Evolutionary conservation across 169 alveolate genomes (phyloP).

Genomic region (Eimeria necatrix): DNA sequence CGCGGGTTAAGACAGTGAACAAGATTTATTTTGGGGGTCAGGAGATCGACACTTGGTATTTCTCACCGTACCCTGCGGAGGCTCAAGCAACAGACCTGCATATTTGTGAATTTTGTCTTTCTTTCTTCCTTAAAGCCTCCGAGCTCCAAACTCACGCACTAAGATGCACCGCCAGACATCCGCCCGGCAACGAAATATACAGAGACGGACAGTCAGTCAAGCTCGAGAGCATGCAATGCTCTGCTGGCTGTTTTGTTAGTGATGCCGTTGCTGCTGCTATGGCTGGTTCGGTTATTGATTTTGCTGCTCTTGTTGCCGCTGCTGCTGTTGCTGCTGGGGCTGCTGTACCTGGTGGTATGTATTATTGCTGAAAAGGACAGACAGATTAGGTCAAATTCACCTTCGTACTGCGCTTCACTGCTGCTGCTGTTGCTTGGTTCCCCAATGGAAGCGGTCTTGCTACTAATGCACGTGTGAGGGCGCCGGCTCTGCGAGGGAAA

Average conservation of each 20-base stretch:
- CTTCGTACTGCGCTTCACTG: neutral
- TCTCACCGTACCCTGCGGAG: conserved; percentile 98
- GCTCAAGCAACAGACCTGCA: conserved; percentile 95
- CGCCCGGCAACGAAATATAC: conserved; percentile 99
- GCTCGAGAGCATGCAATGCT: neutral
- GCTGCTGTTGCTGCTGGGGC: neutral
- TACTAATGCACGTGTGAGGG: neutral
- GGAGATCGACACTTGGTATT: conserved; percentile 97
- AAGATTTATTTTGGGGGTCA: conserved; percentile 95
- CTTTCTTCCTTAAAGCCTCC: conserved; percentile 88
- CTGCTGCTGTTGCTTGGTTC: neutral
- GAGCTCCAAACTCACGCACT: conserved; percentile 94
- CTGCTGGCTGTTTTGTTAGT: neutral
- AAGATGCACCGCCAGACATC: conserved; percentile 94
- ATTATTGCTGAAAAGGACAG: no score
- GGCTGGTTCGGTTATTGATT: no score
- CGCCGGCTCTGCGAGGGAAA: neutral
- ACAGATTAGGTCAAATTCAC: no score
- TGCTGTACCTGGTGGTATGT: neutral
- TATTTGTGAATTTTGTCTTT: conserved; percentile 97
- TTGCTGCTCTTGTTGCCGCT: neutral
- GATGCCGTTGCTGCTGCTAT: conserved; percentile 91
- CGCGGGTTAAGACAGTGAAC: conserved; percentile 96
- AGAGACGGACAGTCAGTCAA: conserved; percentile 76
- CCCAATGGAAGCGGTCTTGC: neutral